phyloP scores from a whole-genome alignment of 371 early-diverging fungal species.

The Mucor piriformis region DNA sequence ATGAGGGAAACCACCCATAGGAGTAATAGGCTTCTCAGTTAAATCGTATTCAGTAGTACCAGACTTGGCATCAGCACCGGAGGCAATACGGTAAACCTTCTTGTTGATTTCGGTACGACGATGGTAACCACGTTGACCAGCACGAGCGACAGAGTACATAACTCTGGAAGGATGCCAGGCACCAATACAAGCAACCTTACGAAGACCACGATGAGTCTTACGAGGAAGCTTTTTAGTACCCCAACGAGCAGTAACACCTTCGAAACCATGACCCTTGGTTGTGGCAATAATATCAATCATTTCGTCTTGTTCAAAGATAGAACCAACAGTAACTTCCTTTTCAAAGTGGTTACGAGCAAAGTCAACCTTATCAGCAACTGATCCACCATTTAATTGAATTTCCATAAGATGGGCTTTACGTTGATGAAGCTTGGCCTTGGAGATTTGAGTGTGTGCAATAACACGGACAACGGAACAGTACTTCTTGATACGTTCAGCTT shows the following conservation, averaged over 20 bases:
- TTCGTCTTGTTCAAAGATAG: slow-evolving; percentile 98
- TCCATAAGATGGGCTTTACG: slow-evolving; percentile 99
- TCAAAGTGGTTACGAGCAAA: slow-evolving; percentile 98
- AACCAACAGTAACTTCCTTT: slow-evolving; percentile 90
- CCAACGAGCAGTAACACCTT: slow-evolving; percentile 99
- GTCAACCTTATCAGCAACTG: slow-evolving; percentile 97
- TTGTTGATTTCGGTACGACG: slow-evolving; percentile 99
- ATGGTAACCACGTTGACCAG: slow-evolving; percentile 99
- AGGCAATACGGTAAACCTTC: slow-evolving; percentile 99
- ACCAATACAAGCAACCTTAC: slow-evolving; percentile 99
- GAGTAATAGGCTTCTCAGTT: slow-evolving; percentile 97
- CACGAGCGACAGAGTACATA: slow-evolving; percentile 99
- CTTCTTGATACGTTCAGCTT: slow-evolving; percentile 98
- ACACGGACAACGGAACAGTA: slow-evolving; percentile 98
- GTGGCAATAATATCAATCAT: slow-evolving; percentile 99
- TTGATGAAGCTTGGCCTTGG: slow-evolving; percentile 95
- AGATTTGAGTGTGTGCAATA: slow-evolving; percentile 98
- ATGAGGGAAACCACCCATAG: slow-evolving; percentile 99
- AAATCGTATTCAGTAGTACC: slow-evolving; percentile 98
- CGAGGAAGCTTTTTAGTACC: slow-evolving; percentile 99
- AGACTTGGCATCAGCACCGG: slow-evolving; percentile 83
- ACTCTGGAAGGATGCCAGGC: slow-evolving; percentile 99
- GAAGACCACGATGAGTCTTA: slow-evolving; percentile 99
- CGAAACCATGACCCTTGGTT: slow-evolving; percentile 99
- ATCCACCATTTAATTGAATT: slow-evolving; percentile 99